These are phyloP conservation scores for Talaromyces sp. DNA, from an alignment of 2,329 filamentous ascomycete species.

Conservation along the genomic window DNA sequence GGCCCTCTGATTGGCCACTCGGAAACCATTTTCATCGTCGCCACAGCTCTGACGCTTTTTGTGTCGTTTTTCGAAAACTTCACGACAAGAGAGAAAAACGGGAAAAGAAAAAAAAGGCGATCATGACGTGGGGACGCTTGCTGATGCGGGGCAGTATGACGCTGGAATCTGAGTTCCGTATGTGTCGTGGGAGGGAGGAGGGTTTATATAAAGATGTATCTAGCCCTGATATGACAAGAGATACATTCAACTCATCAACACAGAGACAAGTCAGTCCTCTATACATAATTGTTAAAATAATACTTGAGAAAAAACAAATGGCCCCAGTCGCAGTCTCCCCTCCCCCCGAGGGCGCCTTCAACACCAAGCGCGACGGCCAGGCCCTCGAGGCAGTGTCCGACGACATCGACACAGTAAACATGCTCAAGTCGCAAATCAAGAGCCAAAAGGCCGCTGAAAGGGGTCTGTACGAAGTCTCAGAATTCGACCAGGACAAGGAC, in stretches of 20 bases:
- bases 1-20: conserved; percentile 6
- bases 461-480: conserved; percentile 48
- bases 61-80: not conserved
- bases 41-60: not conserved
- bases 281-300: not conserved
- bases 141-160: not conserved
- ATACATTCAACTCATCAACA: not conserved
- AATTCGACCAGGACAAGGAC: conserved; percentile 70
- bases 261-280: too few species aligned
- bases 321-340: conserved; percentile 20
- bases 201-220: conserved; percentile 2
- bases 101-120: not conserved
- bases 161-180: conserved; percentile 10
- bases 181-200: not conserved
- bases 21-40: conserved; percentile 11
- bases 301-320: not conserved
- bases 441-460: conserved; percentile 38
- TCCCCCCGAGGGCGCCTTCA: conserved; percentile 14
- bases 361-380: conserved; percentile 46
- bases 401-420: conserved; percentile 55
- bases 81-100: not conserved
- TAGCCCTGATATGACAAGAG: not conserved
- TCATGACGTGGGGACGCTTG: not conserved
- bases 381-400: conserved; percentile 55
- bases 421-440: conserved; percentile 51